Evolutionary conservation across 1,284 basidiomycete genomes (phyloP), one percentile per base, ranked within the genome.

Genomic region (Schizophyllum amplum): DNA sequence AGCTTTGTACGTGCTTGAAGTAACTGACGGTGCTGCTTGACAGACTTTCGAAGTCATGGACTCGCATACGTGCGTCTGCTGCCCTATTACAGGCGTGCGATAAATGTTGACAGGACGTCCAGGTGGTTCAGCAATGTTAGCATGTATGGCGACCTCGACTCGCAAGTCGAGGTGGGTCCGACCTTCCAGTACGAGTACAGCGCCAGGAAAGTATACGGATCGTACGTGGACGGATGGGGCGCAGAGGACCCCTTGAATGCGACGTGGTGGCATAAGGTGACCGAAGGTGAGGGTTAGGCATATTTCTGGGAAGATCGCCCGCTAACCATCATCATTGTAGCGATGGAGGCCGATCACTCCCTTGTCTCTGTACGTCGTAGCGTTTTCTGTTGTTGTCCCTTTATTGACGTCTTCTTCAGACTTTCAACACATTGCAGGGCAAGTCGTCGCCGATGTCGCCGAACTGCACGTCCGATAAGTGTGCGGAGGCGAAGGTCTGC

Each of bases 251-350:
- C 90, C 0, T 69, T 92, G 57, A 92, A 92, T 63, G 87, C 86
- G 17, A 90, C 90, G 4, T 92, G 87, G 83, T 92, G 89, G 88
- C 87, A 90, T 63, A 77, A 71, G 24, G 82, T 92, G 47, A 92
- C 90, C 2, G 87, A 92, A 72, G 79, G 86, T 83, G 58, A 60
- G 73, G 72, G 51, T 42, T n/a, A n/a, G n/a, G n/a, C n/a, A n/a
- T n/a, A n/a, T n/a, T n/a, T n/a, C n/a, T n/a, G n/a, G n/a, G n/a
- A n/a, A n/a, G n/a, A 52, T 23, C 51, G 5, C n/a, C 5, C 20
- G n/a, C 51, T 52, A 22, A 52, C 51, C 6, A 23, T 54, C 5
- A 27, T 50, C 25, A 11, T 3, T 5, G n/a, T 46, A 60, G 61
- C 61, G 21, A 62, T 62, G 61, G 59, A 62, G 47, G 24, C 55